Conservation (phyloP, 2,329 filamentous ascomycete genomes). For the Chrysoporthe austroafricana region DNA sequence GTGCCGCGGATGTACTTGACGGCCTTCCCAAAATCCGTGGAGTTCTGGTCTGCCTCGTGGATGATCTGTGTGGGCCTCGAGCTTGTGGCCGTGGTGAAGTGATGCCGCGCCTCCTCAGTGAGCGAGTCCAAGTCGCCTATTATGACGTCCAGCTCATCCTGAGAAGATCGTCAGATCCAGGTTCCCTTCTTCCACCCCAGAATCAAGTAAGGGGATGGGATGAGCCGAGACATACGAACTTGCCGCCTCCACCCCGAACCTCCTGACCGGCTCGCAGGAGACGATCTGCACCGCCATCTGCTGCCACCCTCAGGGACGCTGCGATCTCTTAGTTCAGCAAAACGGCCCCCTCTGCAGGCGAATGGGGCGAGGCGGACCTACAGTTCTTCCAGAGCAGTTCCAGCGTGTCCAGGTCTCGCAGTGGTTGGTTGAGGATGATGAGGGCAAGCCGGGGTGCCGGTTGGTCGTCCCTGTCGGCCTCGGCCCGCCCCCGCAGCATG, state of each 20-base stretch:
- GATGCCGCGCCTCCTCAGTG: slow-evolving; percentile 60
- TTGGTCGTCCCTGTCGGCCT: not conserved
- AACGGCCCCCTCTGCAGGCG: not conserved
- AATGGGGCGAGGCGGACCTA: slow-evolving; percentile 34
- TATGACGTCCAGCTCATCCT: slow-evolving; percentile 70
- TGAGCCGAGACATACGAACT: slow-evolving; percentile 42
- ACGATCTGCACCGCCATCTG: slow-evolving; percentile 88
- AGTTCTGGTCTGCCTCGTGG: slow-evolving; percentile 78
- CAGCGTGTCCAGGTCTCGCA: slow-evolving; percentile 50
- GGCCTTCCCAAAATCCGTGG: slow-evolving; percentile 90
- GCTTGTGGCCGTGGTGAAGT: slow-evolving; percentile 62
- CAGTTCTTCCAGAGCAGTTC: slow-evolving; percentile 55
- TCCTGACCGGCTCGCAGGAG: slow-evolving; percentile 52
- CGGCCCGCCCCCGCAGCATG: slow-evolving; percentile 28
- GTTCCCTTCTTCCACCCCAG: not conserved
- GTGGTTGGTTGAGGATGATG: slow-evolving; percentile 57
- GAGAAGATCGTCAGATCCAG: not conserved
- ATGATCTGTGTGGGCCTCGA: slow-evolving; percentile 61
- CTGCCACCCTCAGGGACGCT: slow-evolving; percentile 75
- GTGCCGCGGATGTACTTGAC: slow-evolving; percentile 59
- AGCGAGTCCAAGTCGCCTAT: slow-evolving; percentile 93
- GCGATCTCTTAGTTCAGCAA: slow-evolving; percentile 9
- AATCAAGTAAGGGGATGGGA: not conserved
- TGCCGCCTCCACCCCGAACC: slow-evolving; percentile 21
- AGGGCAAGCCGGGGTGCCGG: slow-evolving; percentile 43